Conservation (phyloP, 2,329 filamentous ascomycete species). For the Paecilomyces sp. region DNA sequence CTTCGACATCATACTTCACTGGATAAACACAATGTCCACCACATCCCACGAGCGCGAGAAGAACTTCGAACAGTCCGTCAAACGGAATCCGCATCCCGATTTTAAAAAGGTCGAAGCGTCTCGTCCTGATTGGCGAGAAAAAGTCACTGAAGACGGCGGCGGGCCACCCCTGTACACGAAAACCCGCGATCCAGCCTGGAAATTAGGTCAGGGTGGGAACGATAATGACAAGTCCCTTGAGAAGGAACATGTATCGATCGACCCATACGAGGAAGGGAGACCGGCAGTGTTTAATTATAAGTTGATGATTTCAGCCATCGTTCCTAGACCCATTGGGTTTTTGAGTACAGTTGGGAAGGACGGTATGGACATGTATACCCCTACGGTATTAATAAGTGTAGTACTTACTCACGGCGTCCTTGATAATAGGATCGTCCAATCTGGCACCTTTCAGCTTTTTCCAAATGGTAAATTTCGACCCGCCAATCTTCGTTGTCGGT, state of each 20-base stretch:
- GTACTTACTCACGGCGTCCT: neutral
- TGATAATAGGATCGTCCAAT: conserved; percentile 42
- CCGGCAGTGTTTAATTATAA: conserved; percentile 76
- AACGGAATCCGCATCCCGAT: neutral
- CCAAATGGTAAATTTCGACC: conserved; percentile 76
- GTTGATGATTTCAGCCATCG: conserved; percentile 76
- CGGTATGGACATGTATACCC: conserved; percentile 44
- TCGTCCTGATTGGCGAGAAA: neutral
- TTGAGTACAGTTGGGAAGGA: conserved; percentile 54
- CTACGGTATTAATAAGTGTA: neutral
- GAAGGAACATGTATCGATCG: conserved; percentile 66
- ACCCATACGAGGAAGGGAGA: conserved; percentile 68
- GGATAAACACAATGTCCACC: neutral
- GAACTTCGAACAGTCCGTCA: neutral
- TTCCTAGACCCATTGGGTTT: conserved; percentile 73
- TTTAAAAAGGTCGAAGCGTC: neutral
- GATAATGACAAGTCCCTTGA: conserved; percentile 40
- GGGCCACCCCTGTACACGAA: conserved; percentile 30
- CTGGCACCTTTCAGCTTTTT: conserved; percentile 86
- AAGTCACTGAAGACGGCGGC: conserved; percentile 11
- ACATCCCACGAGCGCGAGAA: neutral
- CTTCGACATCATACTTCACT: neutral
- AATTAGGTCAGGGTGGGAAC: conserved; percentile 35
- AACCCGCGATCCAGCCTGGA: conserved; percentile 35
- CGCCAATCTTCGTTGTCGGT: conserved; percentile 68